Evolutionary conservation across 139 green algal species (phyloP).

Genomic region (Tetraselmis chui): DNA sequence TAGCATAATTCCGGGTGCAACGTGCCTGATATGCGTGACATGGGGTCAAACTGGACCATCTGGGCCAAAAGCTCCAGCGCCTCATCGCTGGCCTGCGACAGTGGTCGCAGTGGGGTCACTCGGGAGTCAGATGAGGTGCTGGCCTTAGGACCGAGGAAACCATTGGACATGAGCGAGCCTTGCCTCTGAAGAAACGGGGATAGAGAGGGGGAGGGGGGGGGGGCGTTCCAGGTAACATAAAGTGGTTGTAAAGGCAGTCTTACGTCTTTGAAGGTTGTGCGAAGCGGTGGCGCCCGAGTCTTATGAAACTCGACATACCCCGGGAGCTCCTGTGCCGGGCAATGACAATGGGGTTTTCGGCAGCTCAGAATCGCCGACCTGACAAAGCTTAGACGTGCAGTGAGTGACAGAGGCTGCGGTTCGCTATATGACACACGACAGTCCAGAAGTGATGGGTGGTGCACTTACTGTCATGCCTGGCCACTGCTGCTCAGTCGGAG

Average conservation of each 20-base stretch:
- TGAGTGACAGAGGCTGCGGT: too few relatives aligned
- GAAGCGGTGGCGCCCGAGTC: constrained; percentile 37
- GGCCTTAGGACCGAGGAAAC: too few relatives aligned
- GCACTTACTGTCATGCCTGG: constrained; percentile 32
- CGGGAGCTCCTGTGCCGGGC: constrained; percentile 31
- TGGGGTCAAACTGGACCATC: constrained; percentile 46
- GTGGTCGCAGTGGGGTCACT: neutral
- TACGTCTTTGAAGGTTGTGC: constrained; percentile 33
- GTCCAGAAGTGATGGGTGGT: neutral
- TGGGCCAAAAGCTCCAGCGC: constrained; percentile 47
- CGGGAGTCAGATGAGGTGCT: constrained; percentile 17
- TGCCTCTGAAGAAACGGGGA: too few relatives aligned
- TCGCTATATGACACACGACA: too few relatives aligned
- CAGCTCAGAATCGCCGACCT: too few relatives aligned
- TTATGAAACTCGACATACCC: constrained; percentile 51
- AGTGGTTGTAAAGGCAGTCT: neutral
- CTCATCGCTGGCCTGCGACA: constrained; percentile 43
- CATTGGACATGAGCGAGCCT: too few relatives aligned
- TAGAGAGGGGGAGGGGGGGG: neutral
- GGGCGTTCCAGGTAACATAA: too few relatives aligned
- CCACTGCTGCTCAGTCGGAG: constrained; percentile 59
- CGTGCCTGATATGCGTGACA: constrained; percentile 32
- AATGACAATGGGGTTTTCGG: too few relatives aligned
- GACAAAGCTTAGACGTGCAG: too few relatives aligned
- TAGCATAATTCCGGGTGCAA: constrained; percentile 13